Evolutionary conservation across 2,329 filamentous ascomycete species (phyloP).

Genomic region (Epichloe gansuensis): DNA sequence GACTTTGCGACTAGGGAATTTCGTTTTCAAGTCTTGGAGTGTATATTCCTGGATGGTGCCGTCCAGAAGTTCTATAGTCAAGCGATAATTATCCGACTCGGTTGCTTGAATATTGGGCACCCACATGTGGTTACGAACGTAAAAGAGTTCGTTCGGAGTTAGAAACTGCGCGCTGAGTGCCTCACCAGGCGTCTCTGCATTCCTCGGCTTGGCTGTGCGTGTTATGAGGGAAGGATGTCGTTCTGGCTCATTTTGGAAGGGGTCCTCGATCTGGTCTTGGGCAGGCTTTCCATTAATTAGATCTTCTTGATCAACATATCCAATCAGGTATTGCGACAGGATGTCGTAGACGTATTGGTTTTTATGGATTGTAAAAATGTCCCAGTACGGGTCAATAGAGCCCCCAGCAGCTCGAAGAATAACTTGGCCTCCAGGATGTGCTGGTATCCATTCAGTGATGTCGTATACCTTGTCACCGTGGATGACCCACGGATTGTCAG

Average conservation of each 20-base stretch:
- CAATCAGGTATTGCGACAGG: conserved; percentile 51
- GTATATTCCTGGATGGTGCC: conserved; percentile 41
- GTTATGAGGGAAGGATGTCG: conserved; percentile 39
- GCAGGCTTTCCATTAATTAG: conserved; percentile 44
- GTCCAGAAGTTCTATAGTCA: conserved; percentile 44
- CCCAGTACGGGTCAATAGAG: conserved; percentile 56
- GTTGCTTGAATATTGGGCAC: conserved; percentile 35
- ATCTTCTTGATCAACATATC: conserved; percentile 46
- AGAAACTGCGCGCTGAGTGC: conserved; percentile 37
- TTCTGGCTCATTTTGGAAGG: conserved; percentile 41
- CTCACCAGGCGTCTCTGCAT: conserved; percentile 45
- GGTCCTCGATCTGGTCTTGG: conserved; percentile 45
- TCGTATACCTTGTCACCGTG: conserved; percentile 54
- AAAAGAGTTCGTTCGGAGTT: conserved; percentile 44
- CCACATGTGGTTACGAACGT: conserved; percentile 53
- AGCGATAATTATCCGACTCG: conserved; percentile 27
- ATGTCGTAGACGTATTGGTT: conserved; percentile 52
- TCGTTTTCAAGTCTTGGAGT: conserved; percentile 38
- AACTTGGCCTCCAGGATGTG: conserved; percentile 55
- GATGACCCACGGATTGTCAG: conserved; percentile 50
- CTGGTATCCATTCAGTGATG: conserved; percentile 55
- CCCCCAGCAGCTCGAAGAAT: conserved; percentile 54
- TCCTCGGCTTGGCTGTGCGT: conserved; percentile 43
- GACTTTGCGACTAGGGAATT: conserved; percentile 37
- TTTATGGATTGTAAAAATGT: conserved; percentile 59